A percentile compares a stretch with the other conserved stretches of the same genome.
Evolutionary conservation across 192 early-diverging fungal genomes (phyloP).

Genomic region (Nowakowskiella sp.): DNA sequence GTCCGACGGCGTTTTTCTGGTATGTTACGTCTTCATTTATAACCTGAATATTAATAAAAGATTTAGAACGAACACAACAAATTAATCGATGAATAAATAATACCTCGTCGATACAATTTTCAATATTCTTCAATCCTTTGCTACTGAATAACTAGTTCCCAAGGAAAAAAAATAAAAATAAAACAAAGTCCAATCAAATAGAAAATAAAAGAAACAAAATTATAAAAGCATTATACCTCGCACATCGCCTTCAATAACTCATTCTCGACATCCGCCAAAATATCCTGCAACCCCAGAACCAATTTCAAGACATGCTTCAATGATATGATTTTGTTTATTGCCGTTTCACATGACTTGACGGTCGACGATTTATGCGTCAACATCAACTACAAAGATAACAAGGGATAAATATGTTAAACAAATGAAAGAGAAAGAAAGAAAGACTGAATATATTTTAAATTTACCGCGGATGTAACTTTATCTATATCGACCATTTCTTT

Average conservation of each 20-base stretch:
- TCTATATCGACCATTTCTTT: no score
- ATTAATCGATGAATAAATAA: constrained; percentile 5
- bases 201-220: background rate
- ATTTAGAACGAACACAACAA: constrained; percentile 5
- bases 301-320: constrained; percentile 60
- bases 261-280: constrained; percentile 25
- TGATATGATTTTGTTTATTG: constrained; percentile 59
- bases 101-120: constrained; percentile 37
- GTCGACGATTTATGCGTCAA: constrained; percentile 37
- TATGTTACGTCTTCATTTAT: constrained; percentile 63
- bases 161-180: no score
- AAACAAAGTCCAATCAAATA: no score
- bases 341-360: constrained; percentile 50
- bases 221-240: constrained; percentile 12
- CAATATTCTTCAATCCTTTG: constrained; percentile 23
- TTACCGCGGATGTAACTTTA: no score
- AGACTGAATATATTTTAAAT: no score
- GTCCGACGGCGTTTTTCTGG: constrained; percentile 65
- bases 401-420: constrained; percentile 8
- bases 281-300: constrained; percentile 30
- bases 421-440: constrained; percentile 24
- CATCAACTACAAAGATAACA: constrained; percentile 27
- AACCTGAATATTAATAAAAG: constrained; percentile 31
- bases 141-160: constrained; percentile 29
- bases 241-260: constrained; percentile 38